Percentiles rank a stretch among this genome's conserved stretches.
Evolutionary conservation across 2,329 filamentous ascomycete genomes (phyloP).

Genomic region (Graphilbum fragrans): DNA sequence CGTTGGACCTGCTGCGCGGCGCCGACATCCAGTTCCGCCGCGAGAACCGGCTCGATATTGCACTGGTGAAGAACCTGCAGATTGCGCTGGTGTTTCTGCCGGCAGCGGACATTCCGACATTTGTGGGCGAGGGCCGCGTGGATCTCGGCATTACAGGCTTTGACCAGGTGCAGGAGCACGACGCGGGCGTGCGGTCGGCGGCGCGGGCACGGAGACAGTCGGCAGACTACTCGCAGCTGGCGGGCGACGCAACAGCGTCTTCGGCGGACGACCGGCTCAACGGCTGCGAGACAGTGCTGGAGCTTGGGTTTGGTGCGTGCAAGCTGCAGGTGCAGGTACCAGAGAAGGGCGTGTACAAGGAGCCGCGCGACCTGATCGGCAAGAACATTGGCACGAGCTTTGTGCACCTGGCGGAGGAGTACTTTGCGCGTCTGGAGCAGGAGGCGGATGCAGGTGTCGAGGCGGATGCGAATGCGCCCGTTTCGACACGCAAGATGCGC

Average conservation of each 20-base stretch:
- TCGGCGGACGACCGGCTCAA: conserved; percentile 27
- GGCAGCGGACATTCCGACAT: conserved; percentile 92
- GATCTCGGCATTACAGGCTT: conserved; percentile 90
- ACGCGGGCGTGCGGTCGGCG: conserved; percentile 44
- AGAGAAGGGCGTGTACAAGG: conserved; percentile 60
- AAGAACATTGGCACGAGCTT: conserved; percentile 96
- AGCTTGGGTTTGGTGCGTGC: conserved; percentile 82
- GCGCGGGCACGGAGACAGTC: conserved; percentile 31
- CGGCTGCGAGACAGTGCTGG: conserved; percentile 75
- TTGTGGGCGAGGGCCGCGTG: conserved; percentile 83
- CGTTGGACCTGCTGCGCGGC: conserved; percentile 82
- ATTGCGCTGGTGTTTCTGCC: conserved; percentile 96
- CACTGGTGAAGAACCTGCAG: conserved; percentile 90
- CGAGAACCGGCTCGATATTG: conserved; percentile 91
- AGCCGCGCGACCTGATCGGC: conserved; percentile 69
- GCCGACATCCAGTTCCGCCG: conserved; percentile 95
- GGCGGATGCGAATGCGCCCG: conserved; percentile 13
- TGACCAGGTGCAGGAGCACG: conserved; percentile 88
- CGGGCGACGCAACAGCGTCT: neutral
- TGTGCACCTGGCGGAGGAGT: conserved; percentile 67
- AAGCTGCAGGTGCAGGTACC: conserved; percentile 96
- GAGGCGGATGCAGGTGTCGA: conserved; percentile 28
- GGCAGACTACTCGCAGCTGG: conserved; percentile 11
- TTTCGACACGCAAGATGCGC: conserved; percentile 41
- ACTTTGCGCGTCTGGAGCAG: conserved; percentile 69